A percentile compares a stretch with the other conserved stretches of the same genome.
Conservation (phyloP, 306 rosid species). For the Inga laurina region DNA sequence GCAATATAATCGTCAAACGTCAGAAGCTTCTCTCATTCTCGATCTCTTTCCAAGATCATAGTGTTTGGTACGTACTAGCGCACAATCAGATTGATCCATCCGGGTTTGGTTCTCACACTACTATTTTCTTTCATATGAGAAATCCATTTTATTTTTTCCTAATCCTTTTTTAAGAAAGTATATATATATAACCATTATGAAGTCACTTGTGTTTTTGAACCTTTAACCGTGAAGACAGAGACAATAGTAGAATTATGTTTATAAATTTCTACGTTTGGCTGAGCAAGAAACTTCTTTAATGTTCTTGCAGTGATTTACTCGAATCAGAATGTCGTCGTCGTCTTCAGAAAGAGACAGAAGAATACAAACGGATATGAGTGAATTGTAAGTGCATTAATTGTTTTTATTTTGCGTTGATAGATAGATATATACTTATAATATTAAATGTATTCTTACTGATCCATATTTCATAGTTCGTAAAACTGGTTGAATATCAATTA, state of each 20-base stretch:
- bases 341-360: slow-evolving; percentile 66
- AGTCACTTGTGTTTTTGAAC: slow-evolving; percentile 1
- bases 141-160: too few species aligned
- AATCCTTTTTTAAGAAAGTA: neutral
- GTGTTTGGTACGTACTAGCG: too few species aligned
- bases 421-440: too few species aligned
- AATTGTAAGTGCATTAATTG: slow-evolving; percentile 41
- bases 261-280: neutral
- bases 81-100: too few species aligned
- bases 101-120: too few species aligned
- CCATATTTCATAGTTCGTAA: too few species aligned
- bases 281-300: neutral
- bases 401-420: slow-evolving; percentile 1
- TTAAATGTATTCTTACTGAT: too few species aligned
- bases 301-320: slow-evolving; percentile 15
- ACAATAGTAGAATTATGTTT: neutral
- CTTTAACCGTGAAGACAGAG: neutral
- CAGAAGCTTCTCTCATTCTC: too few species aligned
- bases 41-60: too few species aligned
- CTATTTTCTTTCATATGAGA: too few species aligned
- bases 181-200: neutral
- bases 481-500: too few species aligned
- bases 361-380: slow-evolving; percentile 85
- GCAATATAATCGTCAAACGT: too few species aligned
- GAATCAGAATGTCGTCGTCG: slow-evolving; percentile 86